Conservation (phyloP, 306 rosid species). For the barrel medic (Medicago truncatula) region MtrunA17r5.0-ANR NC_053048.1:4246501-4247000, state of each 20-base stretch:
- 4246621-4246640: constrained; percentile 67
- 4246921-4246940: constrained; percentile 76
- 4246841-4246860: constrained; percentile 71
- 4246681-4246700: constrained; percentile 74
- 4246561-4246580: constrained; percentile 57
- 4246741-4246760: constrained; percentile 38
- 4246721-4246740: constrained; percentile 48
- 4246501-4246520: constrained; percentile 84
- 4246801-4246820: constrained; percentile 44
- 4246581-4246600: constrained; percentile 59
- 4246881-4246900: constrained; percentile 65
- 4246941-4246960: constrained; percentile 71
- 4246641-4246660: constrained; percentile 62
- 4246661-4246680: constrained; percentile 86
- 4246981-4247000: constrained; percentile 61
- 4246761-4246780: background rate
- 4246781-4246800: constrained; percentile 11
- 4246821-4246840: constrained; percentile 47
- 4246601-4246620: constrained; percentile 65
- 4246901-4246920: constrained; percentile 71
- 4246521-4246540: constrained; percentile 82
- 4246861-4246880: constrained; percentile 72
- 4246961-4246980: constrained; percentile 55
- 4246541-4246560: constrained; percentile 53
- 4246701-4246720: constrained; percentile 62